Conservation (phyloP, 202 grass and related monocot genomes). For the Brachypodium distachyon region DNA sequence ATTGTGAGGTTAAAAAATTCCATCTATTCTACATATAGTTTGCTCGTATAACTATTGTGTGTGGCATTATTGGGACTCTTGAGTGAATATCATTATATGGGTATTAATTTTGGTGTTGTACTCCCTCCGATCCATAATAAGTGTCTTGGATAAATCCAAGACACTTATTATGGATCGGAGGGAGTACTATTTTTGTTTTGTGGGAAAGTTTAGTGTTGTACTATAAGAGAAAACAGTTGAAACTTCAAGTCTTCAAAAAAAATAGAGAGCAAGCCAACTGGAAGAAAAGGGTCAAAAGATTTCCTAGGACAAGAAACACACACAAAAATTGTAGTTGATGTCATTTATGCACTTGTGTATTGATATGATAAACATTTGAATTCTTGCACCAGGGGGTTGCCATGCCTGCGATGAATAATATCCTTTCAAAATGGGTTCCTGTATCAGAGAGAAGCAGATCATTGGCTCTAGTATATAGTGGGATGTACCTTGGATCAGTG, state of each 20-base stretch:
- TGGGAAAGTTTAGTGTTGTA: too few relatives aligned
- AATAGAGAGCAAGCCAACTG: not conserved
- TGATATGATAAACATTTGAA: not conserved
- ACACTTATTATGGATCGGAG: too few relatives aligned
- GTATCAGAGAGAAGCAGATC: conserved; percentile 94
- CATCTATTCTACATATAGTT: not conserved
- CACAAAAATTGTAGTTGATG: not conserved
- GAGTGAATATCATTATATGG: not conserved
- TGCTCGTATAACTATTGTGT: not conserved
- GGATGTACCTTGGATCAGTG: conserved; percentile 96
- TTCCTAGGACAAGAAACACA: not conserved
- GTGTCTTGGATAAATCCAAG: too few relatives aligned
- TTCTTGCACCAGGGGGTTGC: conserved; percentile 69
- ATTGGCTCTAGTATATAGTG: conserved; percentile 82
- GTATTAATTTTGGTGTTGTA: too few relatives aligned
- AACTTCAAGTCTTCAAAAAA: not conserved
- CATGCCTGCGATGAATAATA: conserved; percentile 99
- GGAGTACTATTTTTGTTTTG: too few relatives aligned
- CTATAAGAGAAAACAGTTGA: not conserved
- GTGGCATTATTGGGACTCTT: not conserved
- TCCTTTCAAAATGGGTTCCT: conserved; percentile 93
- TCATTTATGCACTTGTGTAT: conserved; percentile 4
- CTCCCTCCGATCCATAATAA: too few relatives aligned
- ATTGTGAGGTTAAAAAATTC: not conserved
- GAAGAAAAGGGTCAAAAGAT: not conserved